Evolutionary conservation across 331 rosid genomes (phyloP).

Genomic region (Malus hybrid): DNA sequence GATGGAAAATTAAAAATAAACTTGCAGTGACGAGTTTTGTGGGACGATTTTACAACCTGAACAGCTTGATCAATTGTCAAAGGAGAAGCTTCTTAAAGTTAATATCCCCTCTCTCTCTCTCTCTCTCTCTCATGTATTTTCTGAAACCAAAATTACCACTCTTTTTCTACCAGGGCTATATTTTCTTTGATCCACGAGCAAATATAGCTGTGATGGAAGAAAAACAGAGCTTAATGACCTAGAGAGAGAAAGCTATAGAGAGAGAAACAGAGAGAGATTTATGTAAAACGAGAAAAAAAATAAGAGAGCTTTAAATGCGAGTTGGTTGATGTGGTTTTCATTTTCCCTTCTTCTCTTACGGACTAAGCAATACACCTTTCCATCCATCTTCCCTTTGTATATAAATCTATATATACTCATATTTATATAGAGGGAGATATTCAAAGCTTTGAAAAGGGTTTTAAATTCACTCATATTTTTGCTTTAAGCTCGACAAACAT

Average conservation of each 20-base stretch:
- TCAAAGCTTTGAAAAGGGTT: constrained; percentile 22
- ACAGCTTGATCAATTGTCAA: background rate
- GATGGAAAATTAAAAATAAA: background rate
- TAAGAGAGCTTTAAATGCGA: constrained; percentile 67
- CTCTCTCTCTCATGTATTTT: background rate
- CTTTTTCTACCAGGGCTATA: background rate
- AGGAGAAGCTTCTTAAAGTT: constrained; percentile 2
- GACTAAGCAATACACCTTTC: constrained; percentile 32
- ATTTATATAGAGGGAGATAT: background rate
- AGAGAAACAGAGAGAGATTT: constrained; percentile 1
- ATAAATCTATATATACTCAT: background rate
- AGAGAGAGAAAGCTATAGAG: background rate
- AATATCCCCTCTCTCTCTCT: too few relatives aligned
- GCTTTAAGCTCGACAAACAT: constrained; percentile 23
- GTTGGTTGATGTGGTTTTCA: constrained; percentile 67
- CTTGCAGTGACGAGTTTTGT: background rate
- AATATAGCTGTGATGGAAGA: background rate
- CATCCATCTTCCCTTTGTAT: background rate
- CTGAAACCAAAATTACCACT: background rate
- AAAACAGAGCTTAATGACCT: background rate
- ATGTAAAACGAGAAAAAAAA: too few relatives aligned
- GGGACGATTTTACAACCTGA: background rate
- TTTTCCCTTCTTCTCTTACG: constrained; percentile 37
- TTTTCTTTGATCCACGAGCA: constrained; percentile 1
- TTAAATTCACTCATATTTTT: constrained; percentile 3